Evolutionary conservation across 345 rosid species (phyloP).

Genomic region (Microcos paniculata): DNA sequence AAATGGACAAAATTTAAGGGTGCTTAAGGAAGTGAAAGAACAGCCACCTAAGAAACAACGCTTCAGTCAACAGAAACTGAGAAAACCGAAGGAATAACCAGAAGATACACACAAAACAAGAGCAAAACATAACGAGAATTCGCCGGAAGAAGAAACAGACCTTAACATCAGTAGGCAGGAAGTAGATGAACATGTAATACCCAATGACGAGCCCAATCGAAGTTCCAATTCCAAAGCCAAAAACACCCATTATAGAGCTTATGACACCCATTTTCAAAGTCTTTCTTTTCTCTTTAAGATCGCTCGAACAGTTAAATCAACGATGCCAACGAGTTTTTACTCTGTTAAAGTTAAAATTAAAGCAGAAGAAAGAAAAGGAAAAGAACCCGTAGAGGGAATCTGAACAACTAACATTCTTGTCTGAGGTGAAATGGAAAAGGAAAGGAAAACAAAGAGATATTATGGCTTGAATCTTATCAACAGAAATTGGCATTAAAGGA

Average conservation of each 20-base stretch:
- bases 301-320: not conserved
- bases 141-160: conserved; percentile 26
- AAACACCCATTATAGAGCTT: conserved; percentile 55
- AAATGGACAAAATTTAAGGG: not conserved
- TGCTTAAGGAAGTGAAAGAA: not conserved
- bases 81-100: not conserved
- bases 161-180: conserved; percentile 70
- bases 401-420: not conserved
- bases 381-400: not conserved
- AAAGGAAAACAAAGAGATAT: not conserved
- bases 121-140: not conserved
- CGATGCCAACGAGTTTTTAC: not conserved
- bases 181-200: conserved; percentile 72
- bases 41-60: not conserved
- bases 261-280: conserved; percentile 55
- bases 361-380: not conserved
- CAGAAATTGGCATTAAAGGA: conserved; percentile 24
- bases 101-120: not conserved
- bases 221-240: conserved; percentile 83
- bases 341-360: not conserved
- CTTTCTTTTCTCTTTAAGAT: not conserved
- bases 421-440: not conserved
- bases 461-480: conserved; percentile 14
- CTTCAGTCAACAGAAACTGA: not conserved
- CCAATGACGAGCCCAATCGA: conserved; percentile 69